Percentiles rank a stretch among this genome's conserved stretches.
phyloP scores from a whole-genome alignment of 2,329 filamentous ascomycete species.

The Colletotrichum echinochloae region DNA sequence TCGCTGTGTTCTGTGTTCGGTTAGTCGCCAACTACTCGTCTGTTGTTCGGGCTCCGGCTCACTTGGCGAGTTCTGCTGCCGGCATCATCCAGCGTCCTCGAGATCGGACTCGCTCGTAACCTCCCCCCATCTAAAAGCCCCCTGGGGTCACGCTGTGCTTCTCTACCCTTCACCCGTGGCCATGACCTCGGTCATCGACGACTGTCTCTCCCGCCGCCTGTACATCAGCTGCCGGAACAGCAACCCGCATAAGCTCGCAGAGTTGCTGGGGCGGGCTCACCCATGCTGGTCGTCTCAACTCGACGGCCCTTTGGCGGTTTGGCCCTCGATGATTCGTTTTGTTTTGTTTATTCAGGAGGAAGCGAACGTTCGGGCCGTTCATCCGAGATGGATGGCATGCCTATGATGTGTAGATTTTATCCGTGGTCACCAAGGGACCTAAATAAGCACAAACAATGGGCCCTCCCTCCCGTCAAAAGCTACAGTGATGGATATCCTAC shows the following conservation, averaged over 20 bases:
- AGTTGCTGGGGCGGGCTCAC: not conserved
- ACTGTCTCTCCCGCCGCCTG: not conserved
- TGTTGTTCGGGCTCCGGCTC: not conserved
- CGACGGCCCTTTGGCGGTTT: no score
- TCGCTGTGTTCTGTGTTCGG: not conserved
- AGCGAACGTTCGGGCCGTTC: no score
- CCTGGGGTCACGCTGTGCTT: no score
- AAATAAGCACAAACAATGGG: no score
- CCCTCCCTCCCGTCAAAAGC: not conserved
- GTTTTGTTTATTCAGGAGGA: not conserved
- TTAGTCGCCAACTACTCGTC: no score
- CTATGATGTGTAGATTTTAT: no score
- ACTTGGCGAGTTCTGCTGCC: not conserved
- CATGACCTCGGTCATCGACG: conserved; percentile 27
- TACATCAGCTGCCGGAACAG: conserved; percentile 6
- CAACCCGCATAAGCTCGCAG: not conserved
- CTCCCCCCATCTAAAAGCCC: not conserved
- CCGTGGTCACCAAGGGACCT: fast-evolving
- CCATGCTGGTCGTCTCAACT: not conserved
- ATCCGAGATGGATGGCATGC: not conserved
- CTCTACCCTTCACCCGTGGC: not conserved
- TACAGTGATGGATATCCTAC: fast-evolving
- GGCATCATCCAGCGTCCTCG: not conserved
- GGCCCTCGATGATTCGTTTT: not conserved
- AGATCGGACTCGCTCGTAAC: not conserved